A percentile compares a stretch with the other conserved stretches of the same genome.
These are phyloP conservation scores for Verticillium nubilum DNA, from an alignment of 2,329 filamentous ascomycete species.

Conservation along the genomic window DNA sequence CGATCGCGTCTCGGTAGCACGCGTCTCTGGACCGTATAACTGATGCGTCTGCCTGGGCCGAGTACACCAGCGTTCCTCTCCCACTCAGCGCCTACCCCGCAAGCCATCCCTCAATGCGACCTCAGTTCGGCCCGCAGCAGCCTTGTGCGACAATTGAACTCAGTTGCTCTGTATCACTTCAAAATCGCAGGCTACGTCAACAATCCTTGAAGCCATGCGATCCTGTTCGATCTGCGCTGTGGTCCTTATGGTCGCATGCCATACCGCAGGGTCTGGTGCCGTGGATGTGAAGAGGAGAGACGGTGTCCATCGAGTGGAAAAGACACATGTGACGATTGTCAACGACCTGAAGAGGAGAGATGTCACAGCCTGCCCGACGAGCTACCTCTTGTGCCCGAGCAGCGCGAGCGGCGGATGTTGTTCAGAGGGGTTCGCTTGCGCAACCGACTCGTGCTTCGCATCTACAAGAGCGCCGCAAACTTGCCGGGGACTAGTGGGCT, in stretches of 20 bases:
- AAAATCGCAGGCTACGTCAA: not conserved
- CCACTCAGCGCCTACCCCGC: not conserved
- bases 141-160: not conserved
- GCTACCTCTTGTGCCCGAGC: constrained; percentile 27
- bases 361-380: constrained; percentile 15
- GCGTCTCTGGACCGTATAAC: not conserved
- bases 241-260: not conserved
- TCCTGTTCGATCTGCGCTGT: constrained; percentile 5
- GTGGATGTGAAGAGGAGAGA: constrained; percentile 21
- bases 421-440: constrained; percentile 42
- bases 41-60: not conserved
- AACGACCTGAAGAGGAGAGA: constrained; percentile 9
- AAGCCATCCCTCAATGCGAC: not conserved
- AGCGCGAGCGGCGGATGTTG: constrained; percentile 42
- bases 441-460: constrained; percentile 38
- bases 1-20: not conserved
- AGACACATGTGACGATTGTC: constrained; percentile 14
- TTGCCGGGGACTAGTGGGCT: constrained; percentile 28
- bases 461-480: constrained; percentile 37
- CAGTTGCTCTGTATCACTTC: not conserved
- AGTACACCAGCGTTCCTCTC: not conserved
- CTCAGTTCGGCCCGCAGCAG: not conserved
- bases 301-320: constrained; percentile 24
- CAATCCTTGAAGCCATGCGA: not conserved
- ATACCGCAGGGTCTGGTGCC: constrained; percentile 5